These are phyloP conservation scores for Porcisia hertigi DNA, from an alignment of 208 protist genomes.

Conservation along the genomic window DNA sequence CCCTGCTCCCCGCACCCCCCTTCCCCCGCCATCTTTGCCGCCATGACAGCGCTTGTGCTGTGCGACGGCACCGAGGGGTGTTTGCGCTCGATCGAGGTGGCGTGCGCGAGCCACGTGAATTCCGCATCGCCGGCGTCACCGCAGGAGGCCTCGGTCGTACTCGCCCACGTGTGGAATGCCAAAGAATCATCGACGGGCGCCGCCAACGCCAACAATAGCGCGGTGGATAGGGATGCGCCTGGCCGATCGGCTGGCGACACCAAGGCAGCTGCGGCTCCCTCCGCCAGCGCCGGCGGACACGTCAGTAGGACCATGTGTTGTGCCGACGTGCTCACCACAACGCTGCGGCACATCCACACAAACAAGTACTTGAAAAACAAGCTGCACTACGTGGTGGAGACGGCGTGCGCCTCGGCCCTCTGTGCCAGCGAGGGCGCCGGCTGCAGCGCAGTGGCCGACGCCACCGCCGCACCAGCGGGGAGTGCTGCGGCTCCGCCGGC, in stretches of 20 bases:
- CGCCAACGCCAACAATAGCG: background rate
- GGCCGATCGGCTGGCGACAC: slow-evolving; percentile 1
- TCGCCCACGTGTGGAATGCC: slow-evolving; percentile 67
- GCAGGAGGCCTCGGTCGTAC: slow-evolving; percentile 58
- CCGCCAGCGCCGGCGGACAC: background rate
- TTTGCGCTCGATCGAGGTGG: slow-evolving; percentile 66
- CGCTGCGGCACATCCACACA: slow-evolving; percentile 46
- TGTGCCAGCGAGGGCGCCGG: background rate
- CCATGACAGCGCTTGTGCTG: slow-evolving; percentile 52
- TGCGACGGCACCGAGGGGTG: slow-evolving; percentile 79
- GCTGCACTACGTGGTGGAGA: slow-evolving; percentile 81
- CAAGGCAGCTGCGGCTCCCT: background rate
- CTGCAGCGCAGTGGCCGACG: background rate
- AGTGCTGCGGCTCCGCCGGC: background rate
- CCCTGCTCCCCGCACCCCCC: background rate
- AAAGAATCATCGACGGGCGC: background rate
- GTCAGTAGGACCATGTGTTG: slow-evolving; percentile 19
- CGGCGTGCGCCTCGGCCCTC: slow-evolving; percentile 20
- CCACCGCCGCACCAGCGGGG: background rate
- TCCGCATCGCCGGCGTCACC: slow-evolving; percentile 36
- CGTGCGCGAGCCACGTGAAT: slow-evolving; percentile 29
- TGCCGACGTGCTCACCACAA: slow-evolving; percentile 38
- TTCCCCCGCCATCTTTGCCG: background rate
- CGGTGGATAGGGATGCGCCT: background rate
- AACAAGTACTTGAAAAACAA: slow-evolving; percentile 64